A percentile compares a stretch with the other conserved stretches of the same genome.
Conservation (phyloP, 805 yeast species). For the Scheffersomyces lignosus region DNA sequence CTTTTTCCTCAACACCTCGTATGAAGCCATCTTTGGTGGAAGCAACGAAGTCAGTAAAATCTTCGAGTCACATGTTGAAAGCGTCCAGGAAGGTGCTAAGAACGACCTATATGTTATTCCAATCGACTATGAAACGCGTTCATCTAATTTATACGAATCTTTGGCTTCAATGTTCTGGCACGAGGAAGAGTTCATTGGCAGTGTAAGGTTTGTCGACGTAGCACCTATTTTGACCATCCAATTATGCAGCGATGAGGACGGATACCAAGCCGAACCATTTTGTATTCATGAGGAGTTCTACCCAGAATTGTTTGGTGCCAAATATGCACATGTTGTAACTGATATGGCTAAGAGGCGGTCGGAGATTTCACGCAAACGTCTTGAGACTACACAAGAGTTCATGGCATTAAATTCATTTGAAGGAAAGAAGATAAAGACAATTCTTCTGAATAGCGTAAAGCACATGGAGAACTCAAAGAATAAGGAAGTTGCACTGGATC, state of each 20-base stretch:
- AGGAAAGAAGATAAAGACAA: conserved; percentile 34
- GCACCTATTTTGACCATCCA: conserved; percentile 34
- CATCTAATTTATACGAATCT: conserved; percentile 26
- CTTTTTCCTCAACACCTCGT: conserved; percentile 2
- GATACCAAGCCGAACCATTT: conserved; percentile 16
- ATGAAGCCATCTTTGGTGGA: conserved; percentile 4
- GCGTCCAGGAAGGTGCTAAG: conserved; percentile 22
- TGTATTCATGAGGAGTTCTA: conserved; percentile 30
- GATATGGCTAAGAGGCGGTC: conserved; percentile 19
- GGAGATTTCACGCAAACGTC: conserved; percentile 15
- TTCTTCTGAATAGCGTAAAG: conserved; percentile 23
- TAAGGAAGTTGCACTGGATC: conserved; percentile 14
- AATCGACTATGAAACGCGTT: conserved; percentile 31
- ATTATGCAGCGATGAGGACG: conserved; percentile 27
- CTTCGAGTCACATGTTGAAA: conserved; percentile 29
- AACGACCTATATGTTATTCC: conserved; percentile 29
- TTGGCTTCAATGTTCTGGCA: conserved; percentile 41
- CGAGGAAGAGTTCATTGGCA: conserved; percentile 27
- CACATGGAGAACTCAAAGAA: conserved; percentile 15
- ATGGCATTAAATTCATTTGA: conserved; percentile 38
- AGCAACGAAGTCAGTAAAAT: conserved; percentile 13
- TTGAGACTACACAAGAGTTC: conserved; percentile 21
- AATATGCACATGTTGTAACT: conserved; percentile 16
- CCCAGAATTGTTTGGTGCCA: conserved; percentile 34
- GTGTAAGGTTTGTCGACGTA: conserved; percentile 24